phyloP scores from a whole-genome alignment of 2,329 filamentous ascomycete species.

The Penicillium sp. region DNA sequence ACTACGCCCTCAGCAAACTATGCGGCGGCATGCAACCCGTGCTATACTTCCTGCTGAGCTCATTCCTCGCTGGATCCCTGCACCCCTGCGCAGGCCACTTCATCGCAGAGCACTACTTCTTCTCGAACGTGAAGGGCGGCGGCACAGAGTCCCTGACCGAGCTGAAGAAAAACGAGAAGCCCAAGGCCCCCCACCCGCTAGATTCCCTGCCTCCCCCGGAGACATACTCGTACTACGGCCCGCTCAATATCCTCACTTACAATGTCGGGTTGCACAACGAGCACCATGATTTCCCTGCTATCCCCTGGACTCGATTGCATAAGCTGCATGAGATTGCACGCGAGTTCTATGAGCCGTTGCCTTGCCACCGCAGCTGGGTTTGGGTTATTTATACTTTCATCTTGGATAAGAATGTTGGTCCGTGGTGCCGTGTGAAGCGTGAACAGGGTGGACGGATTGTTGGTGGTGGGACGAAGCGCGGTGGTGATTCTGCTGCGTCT shows the following conservation, averaged over 20 bases:
- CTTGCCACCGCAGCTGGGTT: constrained; percentile 84
- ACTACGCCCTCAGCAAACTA: constrained; percentile 64
- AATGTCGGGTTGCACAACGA: constrained; percentile 98
- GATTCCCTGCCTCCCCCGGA: constrained; percentile 74
- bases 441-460: constrained; percentile 70
- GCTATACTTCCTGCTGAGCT: constrained; percentile 81
- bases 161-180: constrained; percentile 35
- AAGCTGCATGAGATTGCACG: constrained; percentile 74
- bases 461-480: constrained; percentile 38
- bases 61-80: constrained; percentile 88
- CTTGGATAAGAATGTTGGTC: constrained; percentile 80
- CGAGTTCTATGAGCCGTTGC: constrained; percentile 89
- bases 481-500: neutral
- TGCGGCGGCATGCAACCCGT: constrained; percentile 61
- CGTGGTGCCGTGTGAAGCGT: constrained; percentile 91
- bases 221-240: constrained; percentile 96
- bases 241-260: constrained; percentile 88
- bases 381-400: constrained; percentile 96
- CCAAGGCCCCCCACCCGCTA: constrained; percentile 50
- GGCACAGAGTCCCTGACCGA: constrained; percentile 56
- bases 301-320: constrained; percentile 88
- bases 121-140: constrained; percentile 39
- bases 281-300: constrained; percentile 96
- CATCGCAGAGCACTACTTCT: constrained; percentile 95
- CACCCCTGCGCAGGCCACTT: constrained; percentile 97